Evolutionary conservation across 257 asterid species (phyloP).

Genomic region (Lithospermum erythrorhizon): DNA sequence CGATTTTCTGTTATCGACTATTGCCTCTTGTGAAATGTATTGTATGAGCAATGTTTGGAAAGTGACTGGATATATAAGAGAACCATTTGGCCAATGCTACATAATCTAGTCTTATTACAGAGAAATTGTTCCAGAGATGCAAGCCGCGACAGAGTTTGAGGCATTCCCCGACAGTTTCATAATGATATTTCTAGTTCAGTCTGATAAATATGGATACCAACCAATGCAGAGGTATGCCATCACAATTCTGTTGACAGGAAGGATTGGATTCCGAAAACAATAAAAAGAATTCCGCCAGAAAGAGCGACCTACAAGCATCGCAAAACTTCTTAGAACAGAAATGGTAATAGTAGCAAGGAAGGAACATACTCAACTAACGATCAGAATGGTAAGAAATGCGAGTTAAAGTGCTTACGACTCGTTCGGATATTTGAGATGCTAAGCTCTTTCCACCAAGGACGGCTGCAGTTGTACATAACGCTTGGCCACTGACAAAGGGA

Average conservation of each 20-base stretch:
- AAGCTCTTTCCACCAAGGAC: conserved; percentile 92
- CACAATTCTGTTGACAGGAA: conserved; percentile 55
- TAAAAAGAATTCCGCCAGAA: conserved; percentile 83
- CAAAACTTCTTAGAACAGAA: background rate
- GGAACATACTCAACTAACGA: background rate
- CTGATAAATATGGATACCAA: conserved; percentile 4
- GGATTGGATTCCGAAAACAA: conserved; percentile 88
- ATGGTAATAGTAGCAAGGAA: background rate
- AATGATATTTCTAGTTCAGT: background rate
- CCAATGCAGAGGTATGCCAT: conserved; percentile 22
- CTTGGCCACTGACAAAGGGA: conserved; percentile 74
- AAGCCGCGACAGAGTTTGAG: background rate
- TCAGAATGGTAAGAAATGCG: background rate
- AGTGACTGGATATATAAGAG: no score
- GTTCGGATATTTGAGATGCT: conserved; percentile 85
- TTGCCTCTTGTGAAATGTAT: no score
- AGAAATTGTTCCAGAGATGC: background rate
- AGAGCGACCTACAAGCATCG: conserved; percentile 55
- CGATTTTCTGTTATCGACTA: no score
- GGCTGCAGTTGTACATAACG: conserved; percentile 91
- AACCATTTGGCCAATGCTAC: no score
- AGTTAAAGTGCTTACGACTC: conserved; percentile 41
- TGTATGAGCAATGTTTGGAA: no score
- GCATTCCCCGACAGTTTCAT: background rate
- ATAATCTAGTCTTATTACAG: background rate